Evolutionary conservation across 2,329 filamentous ascomycete genomes (phyloP).

Genomic region (Gremmenia infestans): DNA sequence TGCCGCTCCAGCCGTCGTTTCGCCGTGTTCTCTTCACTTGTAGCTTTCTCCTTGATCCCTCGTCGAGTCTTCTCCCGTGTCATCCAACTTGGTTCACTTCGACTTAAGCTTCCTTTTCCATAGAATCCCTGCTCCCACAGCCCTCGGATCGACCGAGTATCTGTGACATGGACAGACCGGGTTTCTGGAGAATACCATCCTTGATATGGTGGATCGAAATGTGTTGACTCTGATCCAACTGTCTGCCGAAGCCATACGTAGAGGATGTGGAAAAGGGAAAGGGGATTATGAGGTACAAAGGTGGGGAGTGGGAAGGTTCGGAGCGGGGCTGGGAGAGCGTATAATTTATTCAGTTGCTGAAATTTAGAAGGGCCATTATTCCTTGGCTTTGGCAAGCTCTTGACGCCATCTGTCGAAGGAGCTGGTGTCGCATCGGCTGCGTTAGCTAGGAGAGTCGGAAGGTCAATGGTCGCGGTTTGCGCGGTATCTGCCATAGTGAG

Average conservation of each 20-base stretch:
- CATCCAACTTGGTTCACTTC: slow-evolving; percentile 93
- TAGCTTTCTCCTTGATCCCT: slow-evolving; percentile 59
- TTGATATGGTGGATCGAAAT: slow-evolving; percentile 59
- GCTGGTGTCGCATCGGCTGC: slow-evolving; percentile 1
- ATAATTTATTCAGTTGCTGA: slow-evolving; percentile 62
- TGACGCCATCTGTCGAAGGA: not conserved
- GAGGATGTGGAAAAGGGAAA: slow-evolving; percentile 77
- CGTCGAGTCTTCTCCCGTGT: slow-evolving; percentile 71
- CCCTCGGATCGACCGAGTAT: slow-evolving; percentile 68
- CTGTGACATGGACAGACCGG: slow-evolving; percentile 77
- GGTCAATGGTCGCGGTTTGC: not conserved
- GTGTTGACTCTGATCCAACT: slow-evolving; percentile 57
- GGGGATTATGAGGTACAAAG: slow-evolving; percentile 86
- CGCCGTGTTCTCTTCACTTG: slow-evolving; percentile 79
- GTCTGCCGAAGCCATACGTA: slow-evolving; percentile 73
- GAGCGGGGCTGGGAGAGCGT: slow-evolving; percentile 75
- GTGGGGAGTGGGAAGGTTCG: slow-evolving; percentile 77
- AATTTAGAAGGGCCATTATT: slow-evolving; percentile 27
- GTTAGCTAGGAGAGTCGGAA: slow-evolving; percentile 1
- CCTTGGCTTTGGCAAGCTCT: slow-evolving; percentile 7
- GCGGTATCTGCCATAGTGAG: slow-evolving; percentile 24
- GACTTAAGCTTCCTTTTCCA: slow-evolving; percentile 86
- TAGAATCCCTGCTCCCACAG: slow-evolving; percentile 98
- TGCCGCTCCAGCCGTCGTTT: slow-evolving; percentile 70
- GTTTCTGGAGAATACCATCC: slow-evolving; percentile 80